These are phyloP conservation scores for Polyporus tsugae DNA, from an alignment of 1,284 basidiomycete genomes.

Conservation along the genomic window DNA sequence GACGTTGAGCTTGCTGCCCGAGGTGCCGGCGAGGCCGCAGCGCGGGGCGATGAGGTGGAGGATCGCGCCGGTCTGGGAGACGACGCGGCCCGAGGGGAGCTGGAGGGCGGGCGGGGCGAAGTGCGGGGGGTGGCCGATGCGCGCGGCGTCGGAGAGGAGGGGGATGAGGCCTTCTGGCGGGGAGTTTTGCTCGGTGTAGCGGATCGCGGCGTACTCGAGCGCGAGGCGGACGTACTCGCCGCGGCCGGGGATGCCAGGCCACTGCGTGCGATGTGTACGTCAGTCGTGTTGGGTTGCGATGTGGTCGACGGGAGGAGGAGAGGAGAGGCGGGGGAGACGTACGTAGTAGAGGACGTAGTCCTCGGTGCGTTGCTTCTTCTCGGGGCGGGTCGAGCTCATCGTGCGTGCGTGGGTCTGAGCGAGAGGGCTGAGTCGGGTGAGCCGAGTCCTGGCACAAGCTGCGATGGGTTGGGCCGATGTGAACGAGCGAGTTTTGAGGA, in stretches of 20 bases:
- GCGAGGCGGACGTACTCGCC: constrained; percentile 57
- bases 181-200: constrained; percentile 46
- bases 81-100: constrained; percentile 41
- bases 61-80: constrained; percentile 53
- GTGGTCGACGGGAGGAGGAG: background rate
- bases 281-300: background rate
- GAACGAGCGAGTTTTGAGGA: background rate
- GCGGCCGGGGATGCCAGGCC: constrained; percentile 52
- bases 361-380: constrained; percentile 41
- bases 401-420: background rate
- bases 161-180: constrained; percentile 30
- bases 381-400: constrained; percentile 31
- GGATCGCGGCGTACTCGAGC: constrained; percentile 50
- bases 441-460: background rate
- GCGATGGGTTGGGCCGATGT: background rate
- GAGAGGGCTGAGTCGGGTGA: background rate
- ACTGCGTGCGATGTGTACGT: constrained; percentile 30
- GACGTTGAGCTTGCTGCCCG: constrained; percentile 30
- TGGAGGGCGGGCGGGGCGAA: constrained; percentile 50
- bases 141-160: constrained; percentile 30
- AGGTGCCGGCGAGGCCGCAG: constrained; percentile 46
- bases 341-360: constrained; percentile 45
- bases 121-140: constrained; percentile 41
- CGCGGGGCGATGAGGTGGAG: constrained; percentile 51
- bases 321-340: constrained; percentile 20